Evolutionary conservation across 2,329 filamentous ascomycete species (phyloP).

Genomic region (Penicillium digitatum): DNA sequence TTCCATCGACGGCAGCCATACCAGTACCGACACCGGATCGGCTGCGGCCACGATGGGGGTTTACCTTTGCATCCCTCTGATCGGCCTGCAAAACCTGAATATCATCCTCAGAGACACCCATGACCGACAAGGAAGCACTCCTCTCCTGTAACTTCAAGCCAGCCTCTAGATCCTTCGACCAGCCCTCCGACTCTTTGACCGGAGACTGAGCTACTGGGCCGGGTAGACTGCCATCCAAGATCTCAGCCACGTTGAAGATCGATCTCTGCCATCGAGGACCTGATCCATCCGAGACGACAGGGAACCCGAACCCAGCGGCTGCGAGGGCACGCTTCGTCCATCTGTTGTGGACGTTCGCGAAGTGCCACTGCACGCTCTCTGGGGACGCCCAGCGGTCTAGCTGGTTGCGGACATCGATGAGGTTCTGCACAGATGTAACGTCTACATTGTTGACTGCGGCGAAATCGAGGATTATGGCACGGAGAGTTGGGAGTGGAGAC

Average conservation of each 20-base stretch:
- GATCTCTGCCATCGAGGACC: background rate
- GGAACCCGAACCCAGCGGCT: slow-evolving; percentile 79
- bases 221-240: background rate
- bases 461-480: slow-evolving; percentile 84
- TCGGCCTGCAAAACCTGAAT: background rate
- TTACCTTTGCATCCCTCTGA: background rate
- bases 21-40: slow-evolving; percentile 55
- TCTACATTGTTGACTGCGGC: slow-evolving; percentile 87
- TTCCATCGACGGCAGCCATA: slow-evolving; percentile 65
- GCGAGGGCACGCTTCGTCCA: slow-evolving; percentile 88
- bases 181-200: background rate
- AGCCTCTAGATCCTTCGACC: background rate
- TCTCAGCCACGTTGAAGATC: slow-evolving; percentile 2
- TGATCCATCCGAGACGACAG: slow-evolving; percentile 33
- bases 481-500: slow-evolving; percentile 60
- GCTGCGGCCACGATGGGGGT: background rate
- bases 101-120: background rate
- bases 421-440: slow-evolving; percentile 78
- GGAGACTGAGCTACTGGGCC: background rate
- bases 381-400: slow-evolving; percentile 78
- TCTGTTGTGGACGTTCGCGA: slow-evolving; percentile 78
- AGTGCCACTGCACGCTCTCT: slow-evolving; percentile 81
- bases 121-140: background rate
- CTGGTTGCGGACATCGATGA: slow-evolving; percentile 89
- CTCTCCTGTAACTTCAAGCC: background rate